Evolutionary conservation across 768 basidiomycete genomes (phyloP).

Genomic region (Royoungia palumana): DNA sequence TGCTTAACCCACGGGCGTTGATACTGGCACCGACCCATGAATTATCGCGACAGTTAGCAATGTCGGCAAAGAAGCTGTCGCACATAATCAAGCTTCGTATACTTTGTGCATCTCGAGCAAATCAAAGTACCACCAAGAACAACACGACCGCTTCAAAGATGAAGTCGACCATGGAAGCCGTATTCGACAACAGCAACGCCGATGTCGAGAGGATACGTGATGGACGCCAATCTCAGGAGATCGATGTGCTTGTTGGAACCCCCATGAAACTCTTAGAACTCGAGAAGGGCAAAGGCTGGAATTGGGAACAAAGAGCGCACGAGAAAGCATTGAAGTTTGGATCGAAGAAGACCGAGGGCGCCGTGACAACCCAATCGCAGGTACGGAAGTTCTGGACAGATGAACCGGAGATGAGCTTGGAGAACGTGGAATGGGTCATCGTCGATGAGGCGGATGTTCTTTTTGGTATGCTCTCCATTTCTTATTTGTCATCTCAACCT

Average conservation of each 20-base stretch:
- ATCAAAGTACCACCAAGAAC: constrained; percentile 30
- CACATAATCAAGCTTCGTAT: constrained; percentile 79
- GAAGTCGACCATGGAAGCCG: constrained; percentile 21
- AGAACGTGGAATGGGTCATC: constrained; percentile 82
- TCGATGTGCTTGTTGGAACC: constrained; percentile 65
- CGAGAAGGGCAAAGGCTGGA: constrained; percentile 53
- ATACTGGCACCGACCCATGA: constrained; percentile 90
- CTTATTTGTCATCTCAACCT: not conserved
- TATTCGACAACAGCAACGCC: constrained; percentile 22
- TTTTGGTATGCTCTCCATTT: constrained; percentile 53
- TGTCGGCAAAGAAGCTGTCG: constrained; percentile 68
- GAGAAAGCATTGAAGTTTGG: constrained; percentile 24
- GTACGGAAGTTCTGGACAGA: constrained; percentile 40
- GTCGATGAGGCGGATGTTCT: constrained; percentile 91
- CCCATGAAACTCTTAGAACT: constrained; percentile 63
- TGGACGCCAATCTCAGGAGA: constrained; percentile 18
- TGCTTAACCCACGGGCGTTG: constrained; percentile 68
- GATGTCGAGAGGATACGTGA: constrained; percentile 30
- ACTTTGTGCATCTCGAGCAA: constrained; percentile 63
- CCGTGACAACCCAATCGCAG: constrained; percentile 4
- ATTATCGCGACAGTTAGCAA: constrained; percentile 74
- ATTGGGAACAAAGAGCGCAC: constrained; percentile 35
- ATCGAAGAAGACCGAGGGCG: constrained; percentile 30
- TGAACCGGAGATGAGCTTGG: constrained; percentile 58
- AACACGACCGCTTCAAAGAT: constrained; percentile 50